A percentile compares a stretch with the other conserved stretches of the same genome.
Conservation (phyloP, 345 rosid genomes). For the Corchorus olitorius region DNA sequence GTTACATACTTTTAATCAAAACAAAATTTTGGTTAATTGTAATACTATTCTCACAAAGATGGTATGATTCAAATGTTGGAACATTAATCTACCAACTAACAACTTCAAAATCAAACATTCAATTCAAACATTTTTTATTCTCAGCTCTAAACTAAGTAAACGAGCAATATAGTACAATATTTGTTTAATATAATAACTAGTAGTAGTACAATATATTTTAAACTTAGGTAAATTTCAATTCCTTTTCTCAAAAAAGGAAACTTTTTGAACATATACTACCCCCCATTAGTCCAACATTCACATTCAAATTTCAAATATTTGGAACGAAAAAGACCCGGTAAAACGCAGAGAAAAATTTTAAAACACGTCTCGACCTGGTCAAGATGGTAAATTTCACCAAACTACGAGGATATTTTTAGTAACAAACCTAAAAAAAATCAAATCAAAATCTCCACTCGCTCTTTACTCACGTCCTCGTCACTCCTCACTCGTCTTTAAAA, state of each 20-base stretch:
- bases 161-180: neutral
- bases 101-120: no score
- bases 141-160: neutral
- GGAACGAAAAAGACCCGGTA: neutral
- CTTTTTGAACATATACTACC: neutral
- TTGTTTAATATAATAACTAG: no score
- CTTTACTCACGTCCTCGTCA: neutral
- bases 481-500: neutral
- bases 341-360: neutral
- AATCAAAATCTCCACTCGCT: neutral
- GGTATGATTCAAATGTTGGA: no score
- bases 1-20: no score
- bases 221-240: neutral
- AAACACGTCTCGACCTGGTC: neutral
- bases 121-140: neutral
- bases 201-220: no score
- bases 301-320: constrained; percentile 18
- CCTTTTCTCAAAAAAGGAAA: neutral
- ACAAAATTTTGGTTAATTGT: no score
- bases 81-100: no score
- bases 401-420: constrained; percentile 1
- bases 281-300: neutral
- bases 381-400: constrained; percentile 7
- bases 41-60: no score
- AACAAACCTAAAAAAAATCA: no score